Evolutionary conservation across 148 eudicot species (phyloP).

Genomic region (Persicaria tinctoria): DNA sequence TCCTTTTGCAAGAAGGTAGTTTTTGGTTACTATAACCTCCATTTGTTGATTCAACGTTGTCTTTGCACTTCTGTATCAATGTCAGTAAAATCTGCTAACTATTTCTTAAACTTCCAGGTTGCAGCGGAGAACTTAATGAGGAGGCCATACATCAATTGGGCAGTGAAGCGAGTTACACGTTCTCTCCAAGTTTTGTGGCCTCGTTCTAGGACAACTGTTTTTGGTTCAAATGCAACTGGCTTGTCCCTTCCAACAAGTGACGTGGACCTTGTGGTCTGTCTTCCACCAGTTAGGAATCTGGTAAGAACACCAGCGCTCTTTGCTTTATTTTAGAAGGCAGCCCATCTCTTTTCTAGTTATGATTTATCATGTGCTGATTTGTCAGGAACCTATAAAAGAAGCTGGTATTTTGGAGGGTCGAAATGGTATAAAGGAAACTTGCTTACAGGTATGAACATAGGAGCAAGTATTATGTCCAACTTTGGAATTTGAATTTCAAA

Average conservation of each 20-base stretch:
- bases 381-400: conserved; percentile 94
- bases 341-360: background rate
- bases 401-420: conserved; percentile 99
- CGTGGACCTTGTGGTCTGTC: conserved; percentile 96
- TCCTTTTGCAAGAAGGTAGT: conserved; percentile 85
- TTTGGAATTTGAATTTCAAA: background rate
- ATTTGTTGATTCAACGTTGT: background rate
- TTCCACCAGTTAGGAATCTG: conserved; percentile 98
- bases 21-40: background rate
- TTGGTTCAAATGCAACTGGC: conserved; percentile 94
- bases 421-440: conserved; percentile 96
- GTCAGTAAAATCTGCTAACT: conserved; percentile 1
- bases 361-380: background rate
- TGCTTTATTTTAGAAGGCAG: background rate
- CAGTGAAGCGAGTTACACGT: conserved; percentile 90
- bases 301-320: conserved; percentile 34
- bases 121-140: conserved; percentile 69
- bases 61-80: background rate
- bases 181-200: conserved; percentile 99
- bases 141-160: conserved; percentile 94
- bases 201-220: conserved; percentile 82
- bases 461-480: background rate
- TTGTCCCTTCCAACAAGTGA: conserved; percentile 96
- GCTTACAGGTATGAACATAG: conserved; percentile 61
- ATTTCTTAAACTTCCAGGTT: conserved; percentile 42